Conservation (phyloP, 441 rosid genomes). For the Euphorbia schlechtendalii region DNA sequence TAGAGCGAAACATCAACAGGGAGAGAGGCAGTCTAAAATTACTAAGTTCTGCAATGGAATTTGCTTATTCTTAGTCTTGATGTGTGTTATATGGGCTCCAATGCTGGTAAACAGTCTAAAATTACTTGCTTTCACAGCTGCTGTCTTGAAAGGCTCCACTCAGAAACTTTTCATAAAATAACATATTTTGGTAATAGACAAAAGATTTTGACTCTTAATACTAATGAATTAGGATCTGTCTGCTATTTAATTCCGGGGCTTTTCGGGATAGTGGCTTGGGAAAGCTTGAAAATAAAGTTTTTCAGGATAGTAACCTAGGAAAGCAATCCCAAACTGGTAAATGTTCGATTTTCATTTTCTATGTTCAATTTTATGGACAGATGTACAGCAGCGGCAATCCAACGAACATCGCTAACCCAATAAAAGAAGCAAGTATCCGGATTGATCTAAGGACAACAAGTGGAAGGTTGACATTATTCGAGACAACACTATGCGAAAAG, state of each 20-base stretch:
- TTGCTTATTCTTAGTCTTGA: slow-evolving; percentile 79
- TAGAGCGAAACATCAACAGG: slow-evolving; percentile 79
- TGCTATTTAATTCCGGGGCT: too few relatives aligned
- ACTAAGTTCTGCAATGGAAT: slow-evolving; percentile 99
- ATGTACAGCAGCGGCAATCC: slow-evolving; percentile 99
- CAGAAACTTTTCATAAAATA: too few relatives aligned
- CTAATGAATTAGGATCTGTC: too few relatives aligned
- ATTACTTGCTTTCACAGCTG: too few relatives aligned
- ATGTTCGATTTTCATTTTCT: too few relatives aligned
- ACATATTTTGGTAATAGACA: too few relatives aligned
- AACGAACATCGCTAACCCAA: slow-evolving; percentile 93
- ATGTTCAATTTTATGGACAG: slow-evolving; percentile 32
- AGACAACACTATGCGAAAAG: slow-evolving; percentile 87
- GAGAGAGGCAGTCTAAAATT: slow-evolving; percentile 83
- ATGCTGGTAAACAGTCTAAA: slow-evolving; percentile 77
- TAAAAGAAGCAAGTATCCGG: slow-evolving; percentile 83
- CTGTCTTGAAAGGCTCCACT: too few relatives aligned
- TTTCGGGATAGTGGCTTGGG: too few relatives aligned
- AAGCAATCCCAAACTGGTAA: too few relatives aligned
- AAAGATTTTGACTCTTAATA: too few relatives aligned
- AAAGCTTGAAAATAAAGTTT: too few relatives aligned
- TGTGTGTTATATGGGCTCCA: slow-evolving; percentile 97
- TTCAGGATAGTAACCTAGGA: too few relatives aligned
- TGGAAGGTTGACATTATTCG: slow-evolving; percentile 81
- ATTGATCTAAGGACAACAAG: slow-evolving; percentile 71